Conservation (phyloP, 768 basidiomycete genomes). For the Tulasnella sp. region DNA sequence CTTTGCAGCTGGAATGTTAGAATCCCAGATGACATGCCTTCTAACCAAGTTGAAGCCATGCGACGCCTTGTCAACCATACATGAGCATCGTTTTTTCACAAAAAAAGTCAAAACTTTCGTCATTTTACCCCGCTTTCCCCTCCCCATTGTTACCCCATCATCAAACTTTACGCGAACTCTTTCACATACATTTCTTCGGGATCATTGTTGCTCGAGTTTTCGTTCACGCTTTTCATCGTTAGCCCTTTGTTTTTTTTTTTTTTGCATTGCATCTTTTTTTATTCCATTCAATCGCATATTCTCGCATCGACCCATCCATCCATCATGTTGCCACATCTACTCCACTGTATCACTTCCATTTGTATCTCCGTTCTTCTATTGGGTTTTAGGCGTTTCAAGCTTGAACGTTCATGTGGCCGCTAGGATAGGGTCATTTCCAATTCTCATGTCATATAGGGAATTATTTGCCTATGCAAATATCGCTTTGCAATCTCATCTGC, state of each 20-base stretch:
- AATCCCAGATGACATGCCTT: conserved; percentile 16
- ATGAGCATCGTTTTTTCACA: neutral
- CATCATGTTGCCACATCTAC: neutral
- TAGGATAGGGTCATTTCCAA: too few species aligned
- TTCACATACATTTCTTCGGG: neutral
- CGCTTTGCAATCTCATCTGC: too few species aligned
- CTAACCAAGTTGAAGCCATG: conserved; percentile 14
- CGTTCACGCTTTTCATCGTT: neutral
- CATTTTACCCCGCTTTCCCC: neutral
- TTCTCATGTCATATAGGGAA: too few species aligned
- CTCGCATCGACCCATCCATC: neutral
- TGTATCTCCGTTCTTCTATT: too few species aligned
- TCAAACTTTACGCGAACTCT: neutral
- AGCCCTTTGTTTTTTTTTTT: neutral
- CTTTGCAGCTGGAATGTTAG: conserved; percentile 16
- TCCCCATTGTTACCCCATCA: neutral
- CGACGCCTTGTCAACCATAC: conserved; percentile 1
- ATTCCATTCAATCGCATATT: neutral
- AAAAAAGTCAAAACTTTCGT: neutral
- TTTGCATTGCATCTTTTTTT: neutral
- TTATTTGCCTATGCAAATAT: too few species aligned
- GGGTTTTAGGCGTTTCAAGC: too few species aligned
- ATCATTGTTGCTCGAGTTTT: neutral
- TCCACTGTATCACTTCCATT: neutral
- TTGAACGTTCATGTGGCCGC: too few species aligned